Conservation (phyloP, 805 yeast species). For the Sugiyamaella valdiviana region DNA sequence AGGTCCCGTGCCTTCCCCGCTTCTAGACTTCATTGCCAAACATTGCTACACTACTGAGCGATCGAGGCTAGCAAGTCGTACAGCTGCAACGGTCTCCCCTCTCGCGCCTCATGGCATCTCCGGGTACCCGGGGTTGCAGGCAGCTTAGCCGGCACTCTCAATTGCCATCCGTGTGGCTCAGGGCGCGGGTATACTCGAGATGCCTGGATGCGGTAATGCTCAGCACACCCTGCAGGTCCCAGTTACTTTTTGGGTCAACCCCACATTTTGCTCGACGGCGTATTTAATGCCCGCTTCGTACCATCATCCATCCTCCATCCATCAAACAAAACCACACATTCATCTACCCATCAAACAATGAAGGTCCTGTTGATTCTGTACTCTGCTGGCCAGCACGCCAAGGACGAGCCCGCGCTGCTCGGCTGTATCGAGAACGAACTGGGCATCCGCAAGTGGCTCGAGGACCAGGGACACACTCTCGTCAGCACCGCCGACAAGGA, state of each 20-base stretch:
- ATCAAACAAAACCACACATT: background rate
- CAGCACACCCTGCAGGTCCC: background rate
- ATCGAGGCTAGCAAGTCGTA: background rate
- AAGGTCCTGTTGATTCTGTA: conserved; percentile 54
- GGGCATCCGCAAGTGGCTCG: conserved; percentile 61
- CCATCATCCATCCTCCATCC: too few relatives aligned
- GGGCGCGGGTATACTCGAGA: background rate
- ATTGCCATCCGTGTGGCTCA: background rate
- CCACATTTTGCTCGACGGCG: background rate
- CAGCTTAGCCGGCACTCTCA: background rate
- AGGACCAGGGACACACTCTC: conserved; percentile 58
- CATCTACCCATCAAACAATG: conserved; percentile 11
- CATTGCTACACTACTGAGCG: background rate
- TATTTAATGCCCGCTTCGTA: too few relatives aligned
- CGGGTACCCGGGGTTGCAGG: background rate
- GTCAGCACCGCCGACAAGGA: conserved; percentile 66
- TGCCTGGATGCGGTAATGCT: background rate
- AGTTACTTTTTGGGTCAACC: background rate
- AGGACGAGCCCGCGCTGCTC: conserved; percentile 52
- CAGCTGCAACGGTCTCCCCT: background rate
- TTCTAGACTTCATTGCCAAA: background rate
- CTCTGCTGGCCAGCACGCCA: conserved; percentile 53
- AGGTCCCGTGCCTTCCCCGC: too few relatives aligned
- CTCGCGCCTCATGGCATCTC: background rate
- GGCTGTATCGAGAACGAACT: conserved; percentile 74